phyloP scores from a whole-genome alignment of 352 stramenopile species.

The Phytophthora vignae region DNA sequence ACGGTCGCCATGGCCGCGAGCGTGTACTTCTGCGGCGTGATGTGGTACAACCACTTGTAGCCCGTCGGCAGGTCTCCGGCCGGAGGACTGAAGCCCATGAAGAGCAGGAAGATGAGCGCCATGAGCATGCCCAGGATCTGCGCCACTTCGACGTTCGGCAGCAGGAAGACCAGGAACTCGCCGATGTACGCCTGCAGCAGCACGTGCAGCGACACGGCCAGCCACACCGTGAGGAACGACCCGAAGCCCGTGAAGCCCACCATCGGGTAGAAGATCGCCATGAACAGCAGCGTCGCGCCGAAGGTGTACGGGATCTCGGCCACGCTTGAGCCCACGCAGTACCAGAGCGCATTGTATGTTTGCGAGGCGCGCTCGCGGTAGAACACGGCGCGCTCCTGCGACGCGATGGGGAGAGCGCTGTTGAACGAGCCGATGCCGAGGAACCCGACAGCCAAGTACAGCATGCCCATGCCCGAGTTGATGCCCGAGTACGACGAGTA shows the following conservation, averaged over 20 bases:
- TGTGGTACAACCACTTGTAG: conserved; percentile 14
- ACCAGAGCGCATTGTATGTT: conserved; percentile 34
- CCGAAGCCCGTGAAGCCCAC: conserved; percentile 39
- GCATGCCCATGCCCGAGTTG: conserved; percentile 66
- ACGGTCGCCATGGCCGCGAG: conserved; percentile 5
- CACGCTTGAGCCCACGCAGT: conserved; percentile 24
- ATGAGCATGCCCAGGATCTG: conserved; percentile 11
- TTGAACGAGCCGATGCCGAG: conserved; percentile 40
- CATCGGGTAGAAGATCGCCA: conserved; percentile 30
- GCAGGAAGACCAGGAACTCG: conserved; percentile 37
- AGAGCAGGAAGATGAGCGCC: conserved; percentile 5
- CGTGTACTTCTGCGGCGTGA: conserved; percentile 18
- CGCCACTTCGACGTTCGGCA: conserved; percentile 19
- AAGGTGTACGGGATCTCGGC: conserved; percentile 31
- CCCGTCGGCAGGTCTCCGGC: conserved; percentile 9
- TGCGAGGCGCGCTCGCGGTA: conserved; percentile 30
- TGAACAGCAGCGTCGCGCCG: conserved; percentile 17
- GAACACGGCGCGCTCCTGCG: conserved; percentile 21
- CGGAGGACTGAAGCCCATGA: conserved; percentile 11
- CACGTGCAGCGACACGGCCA: conserved; percentile 46
- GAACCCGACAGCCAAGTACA: conserved; percentile 83
- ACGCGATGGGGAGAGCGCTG: conserved; percentile 24
- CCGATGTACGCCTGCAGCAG: conserved; percentile 47
- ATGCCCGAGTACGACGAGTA: conserved; percentile 45
- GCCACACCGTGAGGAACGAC: conserved; percentile 63